Conservation (phyloP, 2,329 filamentous ascomycete genomes). For the Leptographium flavum region DNA sequence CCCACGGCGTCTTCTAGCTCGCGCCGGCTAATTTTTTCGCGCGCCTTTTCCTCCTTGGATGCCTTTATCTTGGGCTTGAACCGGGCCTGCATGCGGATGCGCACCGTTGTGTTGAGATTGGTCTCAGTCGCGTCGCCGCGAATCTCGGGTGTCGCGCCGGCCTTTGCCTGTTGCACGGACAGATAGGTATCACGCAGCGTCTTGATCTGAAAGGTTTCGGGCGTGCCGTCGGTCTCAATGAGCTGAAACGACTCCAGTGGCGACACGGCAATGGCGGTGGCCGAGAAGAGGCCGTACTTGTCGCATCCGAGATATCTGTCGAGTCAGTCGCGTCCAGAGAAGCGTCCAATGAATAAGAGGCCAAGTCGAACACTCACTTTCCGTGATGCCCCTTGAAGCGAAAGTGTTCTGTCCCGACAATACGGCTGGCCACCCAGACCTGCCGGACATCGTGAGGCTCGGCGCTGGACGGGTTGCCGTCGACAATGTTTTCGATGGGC, state of each 20-base stretch:
- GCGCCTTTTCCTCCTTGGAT: constrained; percentile 68
- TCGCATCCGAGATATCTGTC: constrained; percentile 72
- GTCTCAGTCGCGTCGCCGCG: constrained; percentile 60
- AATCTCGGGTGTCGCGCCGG: constrained; percentile 43
- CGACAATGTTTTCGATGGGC: constrained; percentile 74
- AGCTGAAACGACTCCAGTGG: constrained; percentile 68
- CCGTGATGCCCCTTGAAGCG: constrained; percentile 87
- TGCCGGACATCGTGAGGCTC: constrained; percentile 93
- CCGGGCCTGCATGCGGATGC: constrained; percentile 84
- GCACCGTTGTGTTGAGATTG: constrained; percentile 55
- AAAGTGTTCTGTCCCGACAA: constrained; percentile 67
- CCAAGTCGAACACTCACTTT: constrained; percentile 34
- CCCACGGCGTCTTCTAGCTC: constrained; percentile 76
- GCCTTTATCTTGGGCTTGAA: constrained; percentile 79
- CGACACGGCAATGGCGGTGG: constrained; percentile 67
- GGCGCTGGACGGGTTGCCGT: constrained; percentile 65
- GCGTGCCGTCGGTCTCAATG: constrained; percentile 48
- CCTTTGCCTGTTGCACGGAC: constrained; percentile 38
- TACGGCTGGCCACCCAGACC: constrained; percentile 81
- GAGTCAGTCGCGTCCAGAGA: no score
- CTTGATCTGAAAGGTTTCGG: constrained; percentile 61
- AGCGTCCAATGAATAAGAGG: no score
- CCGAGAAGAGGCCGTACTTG: constrained; percentile 64
- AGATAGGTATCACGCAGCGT: constrained; percentile 60
- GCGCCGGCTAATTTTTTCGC: constrained; percentile 71